Evolutionary conservation across 805 yeast species (phyloP).

Genomic region (Jamesozyma gamospora): DNA sequence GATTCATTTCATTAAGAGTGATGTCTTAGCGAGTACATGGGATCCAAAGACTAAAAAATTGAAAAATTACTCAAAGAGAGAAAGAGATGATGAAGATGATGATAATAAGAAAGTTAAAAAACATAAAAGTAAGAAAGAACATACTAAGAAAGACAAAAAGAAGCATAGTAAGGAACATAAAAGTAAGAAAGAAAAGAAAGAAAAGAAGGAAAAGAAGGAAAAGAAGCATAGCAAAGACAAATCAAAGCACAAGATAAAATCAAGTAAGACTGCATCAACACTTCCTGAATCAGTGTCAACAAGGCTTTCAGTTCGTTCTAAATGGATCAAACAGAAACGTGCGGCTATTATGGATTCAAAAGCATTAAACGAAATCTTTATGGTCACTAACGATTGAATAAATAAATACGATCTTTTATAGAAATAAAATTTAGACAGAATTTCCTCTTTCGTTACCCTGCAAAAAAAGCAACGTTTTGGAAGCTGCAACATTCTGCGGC

Average conservation of each 20-base stretch:
- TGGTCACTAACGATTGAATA: slow-evolving; percentile 51
- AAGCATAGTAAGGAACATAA: slow-evolving; percentile 22
- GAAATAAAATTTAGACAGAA: too few relatives aligned
- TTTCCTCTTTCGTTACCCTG: too few relatives aligned
- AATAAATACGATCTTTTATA: too few relatives aligned
- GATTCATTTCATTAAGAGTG: slow-evolving; percentile 71
- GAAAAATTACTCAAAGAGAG: slow-evolving; percentile 22
- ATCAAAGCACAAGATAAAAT: slow-evolving; percentile 20
- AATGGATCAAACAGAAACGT: slow-evolving; percentile 81
- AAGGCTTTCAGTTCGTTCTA: slow-evolving; percentile 68
- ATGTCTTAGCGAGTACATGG: slow-evolving; percentile 74
- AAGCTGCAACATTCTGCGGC: too few relatives aligned
- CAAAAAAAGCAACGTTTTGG: too few relatives aligned
- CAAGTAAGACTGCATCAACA: slow-evolving; percentile 15
- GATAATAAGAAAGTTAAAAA: slow-evolving; percentile 19
- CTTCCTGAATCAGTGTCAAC: slow-evolving; percentile 34
- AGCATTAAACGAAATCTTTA: slow-evolving; percentile 85
- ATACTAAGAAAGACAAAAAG: slow-evolving; percentile 23
- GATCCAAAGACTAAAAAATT: slow-evolving; percentile 44
- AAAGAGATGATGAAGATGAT: slow-evolving; percentile 26
- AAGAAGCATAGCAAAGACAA: slow-evolving; percentile 25
- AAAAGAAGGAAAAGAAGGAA: slow-evolving; percentile 26
- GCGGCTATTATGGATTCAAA: slow-evolving; percentile 86
- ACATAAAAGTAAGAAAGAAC: slow-evolving; percentile 26
- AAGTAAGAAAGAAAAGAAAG: slow-evolving; percentile 25